A percentile compares a stretch with the other conserved stretches of the same genome.
phyloP scores from a whole-genome alignment of 139 green algal species.

The Edaphochlamys debaryana region DNA sequence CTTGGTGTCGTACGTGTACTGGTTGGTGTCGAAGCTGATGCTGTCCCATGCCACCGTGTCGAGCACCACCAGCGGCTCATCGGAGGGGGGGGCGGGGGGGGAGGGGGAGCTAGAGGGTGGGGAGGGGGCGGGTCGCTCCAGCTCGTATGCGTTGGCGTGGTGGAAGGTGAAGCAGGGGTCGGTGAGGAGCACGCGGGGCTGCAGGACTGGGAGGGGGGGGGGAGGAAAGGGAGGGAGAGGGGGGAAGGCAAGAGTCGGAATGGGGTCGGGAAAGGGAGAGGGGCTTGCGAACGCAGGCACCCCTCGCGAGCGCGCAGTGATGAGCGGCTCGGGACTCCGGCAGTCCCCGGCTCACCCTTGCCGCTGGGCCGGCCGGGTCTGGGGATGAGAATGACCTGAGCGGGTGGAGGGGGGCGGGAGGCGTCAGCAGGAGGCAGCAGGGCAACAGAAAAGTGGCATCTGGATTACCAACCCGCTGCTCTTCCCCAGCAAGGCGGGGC shows the following conservation, averaged over 20 bases:
- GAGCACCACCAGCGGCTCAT: constrained; percentile 54
- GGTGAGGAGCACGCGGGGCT: constrained; percentile 27
- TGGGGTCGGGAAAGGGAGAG: too few species aligned
- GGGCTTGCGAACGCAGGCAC: too few species aligned
- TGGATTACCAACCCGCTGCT: too few species aligned
- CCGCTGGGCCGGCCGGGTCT: constrained; percentile 39
- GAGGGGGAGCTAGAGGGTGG: neutral
- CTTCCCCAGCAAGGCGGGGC: too few species aligned
- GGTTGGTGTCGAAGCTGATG: constrained; percentile 57
- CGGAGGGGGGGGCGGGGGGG: neutral
- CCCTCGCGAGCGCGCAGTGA: too few species aligned
- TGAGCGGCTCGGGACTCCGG: too few species aligned
- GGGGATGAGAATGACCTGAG: constrained; percentile 52
- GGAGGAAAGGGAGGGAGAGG: neutral
- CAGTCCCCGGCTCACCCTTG: constrained; percentile 16
- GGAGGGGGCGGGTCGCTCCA: neutral
- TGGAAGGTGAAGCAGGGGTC: constrained; percentile 80
- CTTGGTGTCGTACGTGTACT: constrained; percentile 28
- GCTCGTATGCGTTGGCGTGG: constrained; percentile 81
- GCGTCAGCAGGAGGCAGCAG: too few species aligned
- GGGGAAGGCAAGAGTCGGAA: too few species aligned
- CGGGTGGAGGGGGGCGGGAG: too few species aligned
- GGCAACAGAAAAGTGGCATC: too few species aligned
- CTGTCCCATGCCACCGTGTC: constrained; percentile 72
- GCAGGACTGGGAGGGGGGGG: neutral